These are phyloP conservation scores for Phytopythium cucurbitacearum DNA, from an alignment of 352 stramenopile species.

Conservation along the genomic window DNA sequence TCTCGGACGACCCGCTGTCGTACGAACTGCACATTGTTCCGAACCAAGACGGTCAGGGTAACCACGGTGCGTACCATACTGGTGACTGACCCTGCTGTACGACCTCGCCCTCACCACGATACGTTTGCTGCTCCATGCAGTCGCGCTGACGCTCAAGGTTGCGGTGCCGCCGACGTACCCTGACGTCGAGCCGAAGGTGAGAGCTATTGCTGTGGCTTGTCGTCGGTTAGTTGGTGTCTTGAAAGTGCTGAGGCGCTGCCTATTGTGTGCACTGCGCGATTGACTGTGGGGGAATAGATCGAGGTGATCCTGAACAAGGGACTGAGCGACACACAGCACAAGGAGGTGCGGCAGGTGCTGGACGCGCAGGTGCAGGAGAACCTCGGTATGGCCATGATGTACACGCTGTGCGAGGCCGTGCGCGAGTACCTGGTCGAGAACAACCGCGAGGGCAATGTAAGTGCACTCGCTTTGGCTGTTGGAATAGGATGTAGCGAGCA, in stretches of 20 bases:
- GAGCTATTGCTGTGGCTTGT: background rate
- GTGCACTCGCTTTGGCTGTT: constrained; percentile 5
- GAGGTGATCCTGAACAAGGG: constrained; percentile 78
- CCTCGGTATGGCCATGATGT: constrained; percentile 86
- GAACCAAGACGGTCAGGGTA: constrained; percentile 81
- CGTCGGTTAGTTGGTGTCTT: background rate
- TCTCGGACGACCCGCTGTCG: constrained; percentile 67
- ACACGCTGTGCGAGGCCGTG: constrained; percentile 77
- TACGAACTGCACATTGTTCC: constrained; percentile 80
- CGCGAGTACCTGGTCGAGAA: constrained; percentile 87
- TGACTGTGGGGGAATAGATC: constrained; percentile 23
- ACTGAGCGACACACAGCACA: constrained; percentile 70
- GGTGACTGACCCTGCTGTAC: background rate
- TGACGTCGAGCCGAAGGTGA: constrained; percentile 60
- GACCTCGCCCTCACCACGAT: background rate
- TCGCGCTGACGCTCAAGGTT: constrained; percentile 70
- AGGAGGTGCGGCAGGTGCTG: constrained; percentile 70
- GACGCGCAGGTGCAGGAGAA: constrained; percentile 69
- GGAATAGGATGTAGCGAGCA: background rate
- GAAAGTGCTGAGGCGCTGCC: background rate
- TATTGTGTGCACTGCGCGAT: background rate
- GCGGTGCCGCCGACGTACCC: constrained; percentile 78
- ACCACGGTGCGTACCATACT: constrained; percentile 46
- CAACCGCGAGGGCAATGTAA: constrained; percentile 80
- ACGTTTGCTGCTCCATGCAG: constrained; percentile 13